Evolutionary conservation across 495 filamentous ascomycete species (phyloP), one percentile per base, ranked within the genome.

Genomic region (Penicillium paradoxum): DNA sequence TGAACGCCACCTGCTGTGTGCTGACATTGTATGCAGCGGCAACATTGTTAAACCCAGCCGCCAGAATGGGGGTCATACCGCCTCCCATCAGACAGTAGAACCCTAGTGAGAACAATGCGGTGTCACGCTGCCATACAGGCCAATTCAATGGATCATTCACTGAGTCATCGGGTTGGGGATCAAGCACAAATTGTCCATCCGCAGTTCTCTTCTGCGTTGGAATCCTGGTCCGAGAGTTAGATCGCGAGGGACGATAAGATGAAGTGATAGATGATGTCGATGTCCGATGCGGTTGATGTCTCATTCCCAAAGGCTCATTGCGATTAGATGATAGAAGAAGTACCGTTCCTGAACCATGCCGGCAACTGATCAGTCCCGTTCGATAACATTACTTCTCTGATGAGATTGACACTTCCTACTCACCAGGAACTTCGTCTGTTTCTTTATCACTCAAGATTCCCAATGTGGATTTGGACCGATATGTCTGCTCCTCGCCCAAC

Each of bases 111-210:
- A 96, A 54, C 56, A 98, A 68, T 0, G 93, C 89, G 27, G 80
- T 63, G 73, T 97, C 90, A 68, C 93, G 75, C 29, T 90, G 81
- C 87, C 88, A 90, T 2, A 76, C 68, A 2, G 89, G 83, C 93
- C 93, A 98, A 59, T 98, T 98, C 38, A 98, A 69, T 0, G 93
- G 93, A 60, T 98, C 93, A 55, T 98, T 96, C 22, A 77, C 72
- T 0, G 89, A 89, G 33, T 96, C 89, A 38, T 97, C 91, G 1
- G 93, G 93, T 62, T 97, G 93, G 0, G 92, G 92, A 1, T 95
- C 86, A 8, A 98, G 73, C 49, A 98, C 88, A 57, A 96, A 90
- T 45, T 82, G 82, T 29, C 92, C 93, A 68, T 96, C 84, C 15
- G 74, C 65, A 6, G 91, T 96, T 54, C 75, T 84, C 72, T 97